Evolutionary conservation across 352 stramenopile species (phyloP).

Genomic region (Globisporangium nagaii): DNA sequence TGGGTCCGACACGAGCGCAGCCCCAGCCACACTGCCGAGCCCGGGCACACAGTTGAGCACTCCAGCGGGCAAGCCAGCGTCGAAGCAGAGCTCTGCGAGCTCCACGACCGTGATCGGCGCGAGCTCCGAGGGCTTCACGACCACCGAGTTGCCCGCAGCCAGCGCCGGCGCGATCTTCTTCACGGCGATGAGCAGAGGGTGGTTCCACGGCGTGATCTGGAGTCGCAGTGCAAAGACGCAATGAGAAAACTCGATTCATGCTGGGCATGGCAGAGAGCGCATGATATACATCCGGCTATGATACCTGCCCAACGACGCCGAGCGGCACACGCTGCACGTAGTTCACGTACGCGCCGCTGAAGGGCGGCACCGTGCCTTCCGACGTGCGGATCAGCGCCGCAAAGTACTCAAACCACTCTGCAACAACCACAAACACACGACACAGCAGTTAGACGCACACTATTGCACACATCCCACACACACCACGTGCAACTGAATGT

Average conservation of each 20-base stretch:
- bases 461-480: neutral
- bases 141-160: slow-evolving; percentile 70
- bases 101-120: slow-evolving; percentile 52
- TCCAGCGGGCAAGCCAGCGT: slow-evolving; percentile 30
- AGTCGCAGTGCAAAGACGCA: neutral
- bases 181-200: slow-evolving; percentile 70
- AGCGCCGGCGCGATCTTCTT: slow-evolving; percentile 69
- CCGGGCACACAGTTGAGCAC: slow-evolving; percentile 49
- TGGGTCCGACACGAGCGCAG: slow-evolving; percentile 25
- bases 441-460: neutral
- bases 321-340: slow-evolving; percentile 51
- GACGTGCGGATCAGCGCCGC: slow-evolving; percentile 55
- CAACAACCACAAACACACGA: neutral
- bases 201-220: slow-evolving; percentile 79
- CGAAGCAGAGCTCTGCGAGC: slow-evolving; percentile 33
- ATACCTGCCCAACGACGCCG: slow-evolving; percentile 51
- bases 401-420: slow-evolving; percentile 86
- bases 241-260: too few species aligned
- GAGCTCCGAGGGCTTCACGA: slow-evolving; percentile 86
- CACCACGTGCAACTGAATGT: neutral
- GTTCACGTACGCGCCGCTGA: slow-evolving; percentile 50
- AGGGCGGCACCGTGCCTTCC: slow-evolving; percentile 61
- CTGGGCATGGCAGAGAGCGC: too few species aligned
- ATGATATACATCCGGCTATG: neutral
- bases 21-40: slow-evolving; percentile 24